Base-by-base conservation (phyloP, 345 rosid genomes). In the Clausena lansium region DNA sequence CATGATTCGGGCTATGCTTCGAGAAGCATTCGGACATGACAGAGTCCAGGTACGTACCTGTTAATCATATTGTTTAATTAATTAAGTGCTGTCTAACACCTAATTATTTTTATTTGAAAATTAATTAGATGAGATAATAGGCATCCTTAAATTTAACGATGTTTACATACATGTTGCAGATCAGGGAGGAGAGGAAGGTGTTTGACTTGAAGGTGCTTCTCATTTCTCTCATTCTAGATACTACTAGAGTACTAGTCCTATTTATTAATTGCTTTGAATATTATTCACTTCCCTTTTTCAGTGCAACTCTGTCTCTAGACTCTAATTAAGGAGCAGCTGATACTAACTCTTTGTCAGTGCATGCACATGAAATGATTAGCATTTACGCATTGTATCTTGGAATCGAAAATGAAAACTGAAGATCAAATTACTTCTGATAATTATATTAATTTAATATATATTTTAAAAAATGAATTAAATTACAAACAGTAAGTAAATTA, bases 1-100 rank as follows among this genome's bases (percentile, higher is more conserved):
- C 59, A 89, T 91, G 94, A 87, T 91, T 8, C 66, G 80, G 82
- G 94, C 92, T 54, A 80, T 89, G 84, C 86, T 91, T 54, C 80
- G 86, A 60, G 90, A 87, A 83, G 76, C 85, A 57, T 91, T 52
- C 24, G 92, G 90, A 73, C 68, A 83, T 28, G 88, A 90, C 19
- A 70, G 24, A 70, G 62, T 88, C 35, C 84, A 89, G 89, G 92
- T 50, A 15, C 55, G 55, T 50, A 50, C 20, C 47, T 10, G 14
- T 41, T 41, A 41, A 41, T 41, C 47, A 41, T 41, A 41, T 41
- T 41, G 47, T 41, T 41, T 41, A 41, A 10, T 41, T 41, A 41
- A 41, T 10, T 50, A 50, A 13, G 55, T 17, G 57, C 57, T 4
- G 50, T 17, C 17, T 45, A 45, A 4, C 50, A 45, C 17, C 50